Percentiles rank a stretch among this genome's conserved stretches.
Conservation (phyloP, 2,329 filamentous ascomycete genomes). For the Apiospora malaysiana region DNA sequence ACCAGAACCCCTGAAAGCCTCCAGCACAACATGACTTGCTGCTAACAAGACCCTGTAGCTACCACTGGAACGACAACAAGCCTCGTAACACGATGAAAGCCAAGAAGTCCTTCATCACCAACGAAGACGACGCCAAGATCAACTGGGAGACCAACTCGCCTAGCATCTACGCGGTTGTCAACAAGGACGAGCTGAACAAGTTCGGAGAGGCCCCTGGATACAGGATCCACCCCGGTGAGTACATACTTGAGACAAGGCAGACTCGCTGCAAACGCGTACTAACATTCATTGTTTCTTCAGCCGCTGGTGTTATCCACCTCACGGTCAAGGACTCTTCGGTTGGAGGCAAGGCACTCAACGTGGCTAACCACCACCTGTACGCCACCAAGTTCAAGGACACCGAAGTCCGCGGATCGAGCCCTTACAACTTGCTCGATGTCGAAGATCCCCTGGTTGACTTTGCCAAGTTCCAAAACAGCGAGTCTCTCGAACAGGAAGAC, state of each 20-base stretch:
- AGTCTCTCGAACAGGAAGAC: neutral
- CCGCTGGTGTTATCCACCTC: constrained; percentile 33
- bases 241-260: neutral
- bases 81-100: constrained; percentile 1
- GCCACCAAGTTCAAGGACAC: constrained; percentile 26
- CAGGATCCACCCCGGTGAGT: constrained; percentile 41
- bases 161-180: constrained; percentile 43
- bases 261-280: neutral
- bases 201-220: constrained; percentile 47
- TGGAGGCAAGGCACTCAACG: constrained; percentile 13
- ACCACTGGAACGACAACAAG: constrained; percentile 40
- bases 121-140: neutral
- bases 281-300: constrained; percentile 30
- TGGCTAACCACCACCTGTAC: constrained; percentile 22
- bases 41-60: constrained; percentile 36
- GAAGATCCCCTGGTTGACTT: constrained; percentile 49
- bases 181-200: constrained; percentile 34
- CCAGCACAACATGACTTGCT: neutral
- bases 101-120: neutral
- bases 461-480: neutral
- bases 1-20: constrained; percentile 27
- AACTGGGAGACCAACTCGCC: neutral
- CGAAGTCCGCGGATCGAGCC: constrained; percentile 45
- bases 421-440: constrained; percentile 44
- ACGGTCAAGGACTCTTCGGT: constrained; percentile 23